A percentile compares a stretch with the other conserved stretches of the same genome.
These are phyloP conservation scores for Aspergillus panamensis DNA, from an alignment of 495 filamentous ascomycete species.

Conservation along the genomic window DNA sequence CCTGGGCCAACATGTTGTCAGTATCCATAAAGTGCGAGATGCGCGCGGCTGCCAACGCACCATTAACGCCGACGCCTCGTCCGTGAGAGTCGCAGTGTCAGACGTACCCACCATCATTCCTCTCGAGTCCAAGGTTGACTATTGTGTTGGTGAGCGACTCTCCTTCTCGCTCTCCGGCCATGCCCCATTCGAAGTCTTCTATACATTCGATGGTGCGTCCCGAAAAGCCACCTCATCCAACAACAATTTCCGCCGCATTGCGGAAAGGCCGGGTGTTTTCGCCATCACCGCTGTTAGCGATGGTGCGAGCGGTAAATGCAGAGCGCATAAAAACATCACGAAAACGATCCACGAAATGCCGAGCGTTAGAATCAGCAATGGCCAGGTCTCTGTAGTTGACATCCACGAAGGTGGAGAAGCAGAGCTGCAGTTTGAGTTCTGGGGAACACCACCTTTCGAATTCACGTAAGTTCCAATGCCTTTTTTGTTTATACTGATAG, in stretches of 20 bases:
- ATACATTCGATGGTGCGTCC: constrained; percentile 73
- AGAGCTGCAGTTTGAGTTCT: constrained; percentile 89
- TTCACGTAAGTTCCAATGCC: constrained; percentile 61
- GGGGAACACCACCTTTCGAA: constrained; percentile 93
- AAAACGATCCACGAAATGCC: constrained; percentile 89
- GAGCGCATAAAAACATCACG: constrained; percentile 67
- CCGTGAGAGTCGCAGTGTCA: constrained; percentile 82
- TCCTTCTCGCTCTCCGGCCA: constrained; percentile 85
- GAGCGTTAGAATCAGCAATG: constrained; percentile 81
- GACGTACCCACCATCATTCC: constrained; percentile 87
- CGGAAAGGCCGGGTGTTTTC: constrained; percentile 84
- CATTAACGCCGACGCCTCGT: constrained; percentile 59
- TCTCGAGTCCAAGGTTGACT: constrained; percentile 80
- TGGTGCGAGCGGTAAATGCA: constrained; percentile 70
- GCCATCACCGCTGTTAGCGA: constrained; percentile 81
- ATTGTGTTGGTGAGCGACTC: constrained; percentile 92
- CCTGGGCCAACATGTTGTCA: constrained; percentile 78
- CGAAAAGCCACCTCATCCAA: constrained; percentile 73
- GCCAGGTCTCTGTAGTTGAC: constrained; percentile 71
- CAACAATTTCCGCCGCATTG: constrained; percentile 84
- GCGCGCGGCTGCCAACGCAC: constrained; percentile 75
- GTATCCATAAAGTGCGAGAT: constrained; percentile 84
- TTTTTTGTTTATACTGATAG: not conserved
- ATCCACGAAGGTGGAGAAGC: constrained; percentile 95
- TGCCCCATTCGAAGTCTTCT: constrained; percentile 88